phyloP scores from a whole-genome alignment of 176 grass and related monocot species.

The Cenchrus purpureus region DNA sequence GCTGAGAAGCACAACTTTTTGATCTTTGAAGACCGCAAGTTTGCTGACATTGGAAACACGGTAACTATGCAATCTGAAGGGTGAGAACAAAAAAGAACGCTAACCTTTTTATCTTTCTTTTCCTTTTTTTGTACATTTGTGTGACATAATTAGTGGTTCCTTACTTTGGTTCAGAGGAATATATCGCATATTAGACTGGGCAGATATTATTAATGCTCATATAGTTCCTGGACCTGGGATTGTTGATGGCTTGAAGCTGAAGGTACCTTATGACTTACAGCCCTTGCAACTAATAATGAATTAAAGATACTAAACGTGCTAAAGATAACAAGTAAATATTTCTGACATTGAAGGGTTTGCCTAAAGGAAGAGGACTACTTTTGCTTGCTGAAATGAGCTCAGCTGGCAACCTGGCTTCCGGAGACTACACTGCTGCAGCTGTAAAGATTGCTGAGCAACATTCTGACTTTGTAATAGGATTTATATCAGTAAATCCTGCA shows the following conservation, averaged over 20 bases:
- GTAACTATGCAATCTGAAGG: slow-evolving; percentile 96
- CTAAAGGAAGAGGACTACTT: slow-evolving; percentile 70
- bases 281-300: not conserved
- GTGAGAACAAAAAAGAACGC: slow-evolving; percentile 36
- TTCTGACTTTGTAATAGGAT: slow-evolving; percentile 88
- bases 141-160: not conserved
- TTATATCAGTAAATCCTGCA: slow-evolving; percentile 94
- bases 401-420: slow-evolving; percentile 80
- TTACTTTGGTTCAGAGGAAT: slow-evolving; percentile 66
- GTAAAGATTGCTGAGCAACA: slow-evolving; percentile 84
- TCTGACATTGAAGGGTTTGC: slow-evolving; percentile 75
- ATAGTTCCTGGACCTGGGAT: slow-evolving; percentile 86
- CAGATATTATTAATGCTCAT: slow-evolving; percentile 86
- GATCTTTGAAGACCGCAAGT: slow-evolving; percentile 93
- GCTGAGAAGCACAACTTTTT: slow-evolving; percentile 84
- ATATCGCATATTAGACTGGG: slow-evolving; percentile 88
- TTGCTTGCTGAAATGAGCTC: slow-evolving; percentile 99
- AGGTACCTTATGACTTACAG: slow-evolving; percentile 51
- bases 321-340: slow-evolving; percentile 9
- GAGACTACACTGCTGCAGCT: slow-evolving; percentile 79
- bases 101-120: not conserved
- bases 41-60: slow-evolving; percentile 92
- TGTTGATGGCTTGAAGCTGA: slow-evolving; percentile 85
- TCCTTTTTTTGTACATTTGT: not conserved
- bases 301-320: not conserved